A percentile compares a stretch with the other conserved stretches of the same genome.
Conservation (phyloP, 2,329 filamentous ascomycete species). For the Sporothrix luriei region DNA sequence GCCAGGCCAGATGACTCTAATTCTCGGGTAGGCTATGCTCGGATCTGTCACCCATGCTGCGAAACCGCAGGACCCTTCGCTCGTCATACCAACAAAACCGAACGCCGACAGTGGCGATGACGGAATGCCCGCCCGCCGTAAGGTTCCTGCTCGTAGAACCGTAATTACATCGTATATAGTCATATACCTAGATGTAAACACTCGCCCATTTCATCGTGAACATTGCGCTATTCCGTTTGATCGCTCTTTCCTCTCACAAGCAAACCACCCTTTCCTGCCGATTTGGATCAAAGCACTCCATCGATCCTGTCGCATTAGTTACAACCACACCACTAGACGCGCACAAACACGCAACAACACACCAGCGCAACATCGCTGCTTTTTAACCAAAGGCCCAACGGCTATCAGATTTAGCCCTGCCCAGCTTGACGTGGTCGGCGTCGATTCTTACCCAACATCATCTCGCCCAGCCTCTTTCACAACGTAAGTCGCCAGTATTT, state of each 20-base stretch:
- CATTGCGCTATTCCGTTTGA: neutral
- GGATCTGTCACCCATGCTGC: slow-evolving; percentile 14
- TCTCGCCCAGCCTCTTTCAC: slow-evolving; percentile 26
- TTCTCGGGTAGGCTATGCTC: too few species aligned
- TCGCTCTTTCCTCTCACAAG: slow-evolving; percentile 6
- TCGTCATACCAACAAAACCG: slow-evolving; percentile 10
- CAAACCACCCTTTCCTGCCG: slow-evolving; percentile 8
- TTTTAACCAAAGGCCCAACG: neutral
- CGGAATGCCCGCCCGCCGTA: neutral
- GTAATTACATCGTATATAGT: slow-evolving; percentile 29
- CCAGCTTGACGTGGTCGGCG: slow-evolving; percentile 29
- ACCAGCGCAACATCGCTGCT: slow-evolving; percentile 3
- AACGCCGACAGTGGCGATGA: slow-evolving; percentile 31
- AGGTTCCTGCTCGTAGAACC: neutral
- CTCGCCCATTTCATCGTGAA: slow-evolving; percentile 3
- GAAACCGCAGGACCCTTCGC: slow-evolving; percentile 24
- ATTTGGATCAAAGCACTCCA: slow-evolving; percentile 12
- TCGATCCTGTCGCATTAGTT: too few species aligned
- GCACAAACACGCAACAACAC: slow-evolving; percentile 8
- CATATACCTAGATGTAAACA: slow-evolving; percentile 23
- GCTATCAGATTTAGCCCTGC: slow-evolving; percentile 20
- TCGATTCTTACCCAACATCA: neutral
- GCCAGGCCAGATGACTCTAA: neutral
- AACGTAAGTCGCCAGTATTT: slow-evolving; percentile 30
- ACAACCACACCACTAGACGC: slow-evolving; percentile 16